Percentiles rank a stretch among this genome's conserved stretches.
These are phyloP conservation scores for Neurospora sp. DNA, from an alignment of 495 filamentous ascomycete genomes.

Conservation along the genomic window DNA sequence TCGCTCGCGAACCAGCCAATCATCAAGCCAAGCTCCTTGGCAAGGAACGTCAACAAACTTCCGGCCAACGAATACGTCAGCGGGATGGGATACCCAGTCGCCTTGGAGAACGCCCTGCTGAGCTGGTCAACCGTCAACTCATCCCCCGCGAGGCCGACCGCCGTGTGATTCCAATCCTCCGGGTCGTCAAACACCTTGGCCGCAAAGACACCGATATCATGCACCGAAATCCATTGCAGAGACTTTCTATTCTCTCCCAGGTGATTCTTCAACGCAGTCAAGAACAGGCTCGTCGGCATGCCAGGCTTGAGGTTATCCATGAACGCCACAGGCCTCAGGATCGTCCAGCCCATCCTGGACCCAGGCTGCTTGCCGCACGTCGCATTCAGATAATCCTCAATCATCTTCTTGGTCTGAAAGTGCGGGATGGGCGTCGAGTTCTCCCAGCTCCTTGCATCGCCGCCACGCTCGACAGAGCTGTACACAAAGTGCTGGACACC, in stretches of 20 bases:
- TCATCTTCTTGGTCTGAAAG: conserved; percentile 54
- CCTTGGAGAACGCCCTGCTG: conserved; percentile 24
- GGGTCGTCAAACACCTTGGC: conserved; percentile 45
- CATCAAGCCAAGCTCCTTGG: conserved; percentile 32
- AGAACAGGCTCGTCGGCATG: conserved; percentile 51
- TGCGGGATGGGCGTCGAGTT: conserved; percentile 56
- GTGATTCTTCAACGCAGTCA: conserved; percentile 38
- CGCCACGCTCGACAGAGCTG: conserved; percentile 59
- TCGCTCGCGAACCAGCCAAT: conserved; percentile 37
- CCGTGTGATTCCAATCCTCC: conserved; percentile 25
- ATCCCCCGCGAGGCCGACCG: conserved; percentile 36
- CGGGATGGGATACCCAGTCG: conserved; percentile 29
- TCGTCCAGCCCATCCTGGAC: conserved; percentile 45
- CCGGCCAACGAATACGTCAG: conserved; percentile 29
- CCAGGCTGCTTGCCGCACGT: conserved; percentile 18
- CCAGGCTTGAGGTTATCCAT: conserved; percentile 54
- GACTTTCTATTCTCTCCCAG: conserved; percentile 27
- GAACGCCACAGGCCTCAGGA: conserved; percentile 56
- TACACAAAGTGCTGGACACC: conserved; percentile 61
- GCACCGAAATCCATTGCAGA: conserved; percentile 47
- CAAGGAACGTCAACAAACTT: conserved; percentile 26
- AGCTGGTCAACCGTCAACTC: conserved; percentile 34
- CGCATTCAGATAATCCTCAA: conserved; percentile 49
- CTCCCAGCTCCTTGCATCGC: conserved; percentile 38
- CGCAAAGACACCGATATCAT: conserved; percentile 56